These are phyloP conservation scores for Pelargonium fulgidum DNA, from an alignment of 441 rosid species.

Conservation along the genomic window DNA sequence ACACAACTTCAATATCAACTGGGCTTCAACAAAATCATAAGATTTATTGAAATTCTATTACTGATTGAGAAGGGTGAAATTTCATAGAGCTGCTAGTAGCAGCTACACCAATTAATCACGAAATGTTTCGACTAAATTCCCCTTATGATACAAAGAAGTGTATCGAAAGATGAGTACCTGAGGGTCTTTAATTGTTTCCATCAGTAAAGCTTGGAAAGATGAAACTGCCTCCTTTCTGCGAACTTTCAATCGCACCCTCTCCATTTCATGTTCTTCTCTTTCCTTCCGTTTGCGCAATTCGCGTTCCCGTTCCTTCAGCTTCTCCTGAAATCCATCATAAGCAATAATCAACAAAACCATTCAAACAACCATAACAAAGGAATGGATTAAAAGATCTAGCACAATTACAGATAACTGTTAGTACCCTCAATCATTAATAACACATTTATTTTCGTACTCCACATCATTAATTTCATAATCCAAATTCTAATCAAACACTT, in stretches of 20 bases:
- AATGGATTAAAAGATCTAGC: not conserved
- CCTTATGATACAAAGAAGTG: slow-evolving; percentile 2
- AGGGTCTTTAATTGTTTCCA: slow-evolving; percentile 88
- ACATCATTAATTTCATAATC: no score
- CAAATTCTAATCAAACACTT: no score
- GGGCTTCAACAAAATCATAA: not conserved
- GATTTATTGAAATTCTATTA: not conserved
- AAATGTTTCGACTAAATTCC: not conserved
- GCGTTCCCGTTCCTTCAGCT: slow-evolving; percentile 81
- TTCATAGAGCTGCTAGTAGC: not conserved
- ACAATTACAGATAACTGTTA: not conserved
- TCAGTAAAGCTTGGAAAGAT: slow-evolving; percentile 90
- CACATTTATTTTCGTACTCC: not conserved
- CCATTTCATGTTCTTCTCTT: slow-evolving; percentile 96
- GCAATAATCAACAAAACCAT: not conserved
- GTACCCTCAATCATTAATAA: not conserved
- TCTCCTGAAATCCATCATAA: slow-evolving; percentile 46
- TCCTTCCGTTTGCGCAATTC: slow-evolving; percentile 88
- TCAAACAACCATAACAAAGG: slow-evolving; percentile 11
- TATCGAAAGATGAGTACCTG: slow-evolving; percentile 46
- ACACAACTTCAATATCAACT: no score
- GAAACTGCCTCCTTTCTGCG: slow-evolving; percentile 80
- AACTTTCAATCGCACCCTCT: slow-evolving; percentile 77
- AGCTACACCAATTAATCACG: not conserved
- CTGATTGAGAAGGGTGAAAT: not conserved